Conservation (phyloP, 495 filamentous ascomycete genomes). For the Talaromyces adpressus region DNA sequence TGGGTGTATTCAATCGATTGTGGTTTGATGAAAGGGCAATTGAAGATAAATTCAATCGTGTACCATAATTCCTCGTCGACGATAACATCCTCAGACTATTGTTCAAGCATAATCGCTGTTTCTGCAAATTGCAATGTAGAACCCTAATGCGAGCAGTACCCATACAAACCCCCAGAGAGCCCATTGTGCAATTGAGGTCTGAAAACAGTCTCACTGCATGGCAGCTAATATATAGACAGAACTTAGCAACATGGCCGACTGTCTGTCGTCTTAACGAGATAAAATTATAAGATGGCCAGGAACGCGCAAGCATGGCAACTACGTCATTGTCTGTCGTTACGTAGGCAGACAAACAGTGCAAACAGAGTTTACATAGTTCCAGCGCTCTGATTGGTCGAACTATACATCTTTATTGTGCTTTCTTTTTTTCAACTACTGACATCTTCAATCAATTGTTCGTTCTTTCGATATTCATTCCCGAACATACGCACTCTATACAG, state of each 20-base stretch:
- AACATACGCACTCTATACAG: not conserved
- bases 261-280: not conserved
- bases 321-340: conserved; percentile 6
- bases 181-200: not conserved
- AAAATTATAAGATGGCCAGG: not conserved
- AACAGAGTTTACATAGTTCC: not conserved
- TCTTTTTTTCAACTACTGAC: not conserved
- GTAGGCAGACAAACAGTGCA: conserved; percentile 7
- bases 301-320: not conserved
- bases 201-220: not conserved
- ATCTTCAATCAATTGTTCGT: not conserved
- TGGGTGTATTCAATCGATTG: not conserved
- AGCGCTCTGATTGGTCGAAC: not conserved
- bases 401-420: not conserved
- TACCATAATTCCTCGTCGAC: not conserved
- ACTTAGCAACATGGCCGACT: not conserved
- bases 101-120: not conserved
- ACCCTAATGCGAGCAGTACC: not conserved
- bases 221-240: not conserved
- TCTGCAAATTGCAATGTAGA: not conserved
- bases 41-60: not conserved
- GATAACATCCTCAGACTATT: not conserved
- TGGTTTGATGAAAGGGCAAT: not conserved
- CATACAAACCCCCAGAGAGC: not conserved
- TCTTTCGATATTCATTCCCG: not conserved